These are phyloP conservation scores for Cutaneotrichosporon cutaneum DNA, from an alignment of 1,284 basidiomycete species.

Conservation along the genomic window DNA sequence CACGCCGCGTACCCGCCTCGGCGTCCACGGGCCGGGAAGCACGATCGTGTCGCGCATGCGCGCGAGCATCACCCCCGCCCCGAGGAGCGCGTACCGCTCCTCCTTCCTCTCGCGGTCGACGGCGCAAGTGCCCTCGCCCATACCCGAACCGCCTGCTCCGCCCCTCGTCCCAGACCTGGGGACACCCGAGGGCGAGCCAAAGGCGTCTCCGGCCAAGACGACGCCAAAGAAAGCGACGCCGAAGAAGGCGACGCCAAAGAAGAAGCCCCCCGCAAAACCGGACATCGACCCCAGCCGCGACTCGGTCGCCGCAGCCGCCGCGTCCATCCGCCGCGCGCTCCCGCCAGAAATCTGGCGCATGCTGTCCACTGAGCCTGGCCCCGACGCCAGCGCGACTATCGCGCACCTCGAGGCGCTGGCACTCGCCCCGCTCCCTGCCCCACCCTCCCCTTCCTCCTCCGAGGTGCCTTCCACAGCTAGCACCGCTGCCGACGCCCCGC, in stretches of 20 bases:
- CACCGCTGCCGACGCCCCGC: constrained; percentile 4
- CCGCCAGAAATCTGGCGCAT: constrained; percentile 37
- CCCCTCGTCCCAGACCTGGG: background rate
- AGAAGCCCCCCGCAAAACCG: background rate
- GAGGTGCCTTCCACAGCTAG: constrained; percentile 7
- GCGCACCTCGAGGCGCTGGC: constrained; percentile 37
- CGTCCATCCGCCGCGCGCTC: constrained; percentile 36
- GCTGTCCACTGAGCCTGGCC: constrained; percentile 13
- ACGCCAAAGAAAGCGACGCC: background rate
- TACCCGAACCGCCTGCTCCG: background rate
- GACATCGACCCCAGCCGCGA: constrained; percentile 28
- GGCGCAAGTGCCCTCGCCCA: background rate
- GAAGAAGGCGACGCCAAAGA: background rate
- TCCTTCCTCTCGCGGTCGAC: background rate
- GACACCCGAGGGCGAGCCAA: background rate
- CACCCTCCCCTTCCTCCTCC: constrained; percentile 21
- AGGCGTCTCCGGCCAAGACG: background rate
- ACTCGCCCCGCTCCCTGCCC: constrained; percentile 33
- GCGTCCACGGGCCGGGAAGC: background rate
- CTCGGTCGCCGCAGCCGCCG: constrained; percentile 31
- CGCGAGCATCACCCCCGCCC: constrained; percentile 14
- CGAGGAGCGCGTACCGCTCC: constrained; percentile 5
- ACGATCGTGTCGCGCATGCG: constrained; percentile 14
- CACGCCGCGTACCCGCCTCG: background rate
- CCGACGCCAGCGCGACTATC: constrained; percentile 20